phyloP scores from a whole-genome alignment of 805 yeast genomes.

The Zygotorulaspora danielsina region DNA sequence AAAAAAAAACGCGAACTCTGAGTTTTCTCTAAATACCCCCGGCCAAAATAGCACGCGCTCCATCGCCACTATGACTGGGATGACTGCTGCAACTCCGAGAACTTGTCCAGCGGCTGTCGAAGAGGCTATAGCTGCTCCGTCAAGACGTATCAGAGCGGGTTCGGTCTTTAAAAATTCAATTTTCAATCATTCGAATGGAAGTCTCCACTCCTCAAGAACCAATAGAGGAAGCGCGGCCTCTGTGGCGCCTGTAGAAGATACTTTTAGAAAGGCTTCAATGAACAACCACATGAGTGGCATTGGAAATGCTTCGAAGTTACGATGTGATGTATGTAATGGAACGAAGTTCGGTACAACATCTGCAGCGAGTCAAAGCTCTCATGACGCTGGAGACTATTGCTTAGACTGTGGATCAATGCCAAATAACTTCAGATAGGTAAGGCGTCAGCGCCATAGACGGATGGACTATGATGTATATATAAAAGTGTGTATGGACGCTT shows the following conservation, averaged over 20 bases:
- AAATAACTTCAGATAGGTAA: constrained; percentile 27
- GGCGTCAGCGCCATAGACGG: too few relatives aligned
- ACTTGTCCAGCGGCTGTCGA: neutral
- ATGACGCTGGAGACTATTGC: constrained; percentile 22
- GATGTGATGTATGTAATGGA: constrained; percentile 30
- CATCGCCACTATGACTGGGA: too few relatives aligned
- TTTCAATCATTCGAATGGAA: constrained; percentile 17
- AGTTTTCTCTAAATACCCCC: constrained; percentile 5
- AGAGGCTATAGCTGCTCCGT: neutral
- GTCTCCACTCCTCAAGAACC: constrained; percentile 13
- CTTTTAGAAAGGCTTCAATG: constrained; percentile 2
- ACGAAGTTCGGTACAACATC: constrained; percentile 20
- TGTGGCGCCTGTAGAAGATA: constrained; percentile 4
- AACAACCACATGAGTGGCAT: constrained; percentile 2
- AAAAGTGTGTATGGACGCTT: too few relatives aligned
- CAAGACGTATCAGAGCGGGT: constrained; percentile 15
- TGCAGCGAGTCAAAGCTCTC: constrained; percentile 8
- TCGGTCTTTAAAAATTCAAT: constrained; percentile 16
- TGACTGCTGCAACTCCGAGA: neutral
- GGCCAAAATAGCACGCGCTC: neutral
- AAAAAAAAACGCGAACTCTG: constrained; percentile 8
- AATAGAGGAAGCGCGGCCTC: constrained; percentile 14
- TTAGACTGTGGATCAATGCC: constrained; percentile 30
- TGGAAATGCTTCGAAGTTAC: constrained; percentile 7
- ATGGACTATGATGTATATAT: too few relatives aligned